Evolutionary conservation across 108 stramenopile species (phyloP), one percentile per base, ranked within the genome.

Genomic region (Nannochloropsis gaditana): DNA sequence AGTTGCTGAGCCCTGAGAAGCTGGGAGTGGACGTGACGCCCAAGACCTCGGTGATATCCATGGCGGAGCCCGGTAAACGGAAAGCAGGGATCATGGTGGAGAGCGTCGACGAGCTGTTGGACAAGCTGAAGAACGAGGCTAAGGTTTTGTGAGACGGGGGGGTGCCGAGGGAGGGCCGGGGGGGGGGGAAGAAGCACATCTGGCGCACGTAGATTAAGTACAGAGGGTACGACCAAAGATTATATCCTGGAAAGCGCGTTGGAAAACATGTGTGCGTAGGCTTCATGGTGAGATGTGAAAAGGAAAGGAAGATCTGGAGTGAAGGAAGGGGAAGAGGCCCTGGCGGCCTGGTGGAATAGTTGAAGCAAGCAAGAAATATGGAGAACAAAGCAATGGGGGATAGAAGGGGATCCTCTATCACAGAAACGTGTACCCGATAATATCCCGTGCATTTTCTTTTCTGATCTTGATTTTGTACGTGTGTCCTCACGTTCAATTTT

Each of bases 31-130:
- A 98, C 84, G 84, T 99, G 86, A 88, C 85, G 80, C 94, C 93
- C 79, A 85, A 89, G 73, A 94, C 95, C 82, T 90, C 91, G 84
- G 95, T 98, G 41, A 45, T 90, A 43, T 93, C 95, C 86, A 96
- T 99, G 42, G 94, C 92, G 82, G 96, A 97, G 47, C 99, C 99
- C 45, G 95, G 97, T 43, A 92, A 92, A 21, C 91, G 99, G 80
- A 90, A 97, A 88, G 97, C 94, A 44, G 99, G 99, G 50, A 92
- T 95, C 79, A 92, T 95, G 84, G 99, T 99, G 41, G 96, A 94
- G 80, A 90, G 80, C 88, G 96, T 98, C 5, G 97, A 98, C 84
- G 93, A 93, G 47, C 91, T 99, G 83, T 21, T 99, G 9, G 94
- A 93, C 80, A 99, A 98, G 89, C 93, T 99, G 73, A 95, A 93